These are phyloP conservation scores for Globisporangium splendens DNA, from an alignment of 352 stramenopile genomes.

Conservation along the genomic window DNA sequence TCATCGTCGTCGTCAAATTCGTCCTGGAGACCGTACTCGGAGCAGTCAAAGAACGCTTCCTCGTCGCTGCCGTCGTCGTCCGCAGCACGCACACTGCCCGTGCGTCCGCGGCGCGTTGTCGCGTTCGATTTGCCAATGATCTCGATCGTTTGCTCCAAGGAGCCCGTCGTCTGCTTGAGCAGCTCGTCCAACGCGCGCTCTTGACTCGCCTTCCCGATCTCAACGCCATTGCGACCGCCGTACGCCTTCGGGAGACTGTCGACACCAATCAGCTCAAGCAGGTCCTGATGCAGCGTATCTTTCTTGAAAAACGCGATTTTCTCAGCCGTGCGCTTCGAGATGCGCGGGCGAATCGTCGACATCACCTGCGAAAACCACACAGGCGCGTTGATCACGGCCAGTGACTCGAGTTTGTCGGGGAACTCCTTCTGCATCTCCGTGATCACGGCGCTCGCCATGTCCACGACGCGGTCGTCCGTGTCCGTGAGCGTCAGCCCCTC, in stretches of 20 bases:
- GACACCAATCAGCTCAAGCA: constrained; percentile 60
- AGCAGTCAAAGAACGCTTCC: constrained; percentile 80
- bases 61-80: constrained; percentile 64
- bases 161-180: constrained; percentile 62
- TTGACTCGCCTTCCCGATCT: constrained; percentile 76
- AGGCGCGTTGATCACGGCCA: constrained; percentile 65
- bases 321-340: constrained; percentile 61
- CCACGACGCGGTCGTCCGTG: constrained; percentile 64
- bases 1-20: constrained; percentile 55
- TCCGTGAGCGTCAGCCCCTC: constrained; percentile 71
- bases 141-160: constrained; percentile 71
- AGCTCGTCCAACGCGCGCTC: constrained; percentile 63
- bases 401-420: constrained; percentile 51
- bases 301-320: constrained; percentile 61
- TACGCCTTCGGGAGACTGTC: constrained; percentile 73
- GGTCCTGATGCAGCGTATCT: constrained; percentile 34
- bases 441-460: constrained; percentile 50
- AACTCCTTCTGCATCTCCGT: constrained; percentile 57
- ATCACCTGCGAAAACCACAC: constrained; percentile 85
- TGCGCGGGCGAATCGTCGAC: constrained; percentile 40
- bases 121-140: constrained; percentile 41
- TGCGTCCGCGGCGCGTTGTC: constrained; percentile 3
- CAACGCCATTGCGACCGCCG: constrained; percentile 66
- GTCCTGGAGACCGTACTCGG: constrained; percentile 74
- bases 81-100: constrained; percentile 31